A percentile compares a stretch with the other conserved stretches of the same genome.
Conservation (phyloP, 495 filamentous ascomycete genomes). For the Polyplosphaeria fusca region DNA sequence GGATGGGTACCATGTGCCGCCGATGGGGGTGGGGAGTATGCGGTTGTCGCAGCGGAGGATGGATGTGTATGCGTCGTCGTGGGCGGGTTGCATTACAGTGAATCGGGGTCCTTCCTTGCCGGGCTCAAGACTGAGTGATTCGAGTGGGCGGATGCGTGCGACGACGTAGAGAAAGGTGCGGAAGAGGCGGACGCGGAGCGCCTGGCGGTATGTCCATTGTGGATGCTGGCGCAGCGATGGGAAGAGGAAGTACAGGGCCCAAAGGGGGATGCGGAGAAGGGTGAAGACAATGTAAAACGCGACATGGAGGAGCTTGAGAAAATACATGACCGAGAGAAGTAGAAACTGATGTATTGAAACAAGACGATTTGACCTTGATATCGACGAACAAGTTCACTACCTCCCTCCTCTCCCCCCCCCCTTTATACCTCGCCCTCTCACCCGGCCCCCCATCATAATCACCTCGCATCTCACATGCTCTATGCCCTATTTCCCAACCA, state of each 20-base stretch:
- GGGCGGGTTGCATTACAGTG: constrained; percentile 34
- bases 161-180: constrained; percentile 27
- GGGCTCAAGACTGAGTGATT: constrained; percentile 33
- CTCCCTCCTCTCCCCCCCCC: no score
- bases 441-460: no score
- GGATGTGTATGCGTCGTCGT: constrained; percentile 29
- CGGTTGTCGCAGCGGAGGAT: constrained; percentile 30
- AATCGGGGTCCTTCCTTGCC: constrained; percentile 39
- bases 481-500: no score
- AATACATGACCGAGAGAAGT: no score
- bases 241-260: neutral
- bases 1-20: constrained; percentile 43
- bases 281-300: neutral
- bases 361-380: no score
- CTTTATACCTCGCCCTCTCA: no score
- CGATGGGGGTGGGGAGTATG: constrained; percentile 37
- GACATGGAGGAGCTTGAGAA: no score
- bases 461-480: no score
- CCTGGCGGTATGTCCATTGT: constrained; percentile 38
- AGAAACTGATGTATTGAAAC: no score
- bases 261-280: neutral
- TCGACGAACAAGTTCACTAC: no score
- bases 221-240: constrained; percentile 31
- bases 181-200: constrained; percentile 35
- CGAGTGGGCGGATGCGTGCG: constrained; percentile 25